Evolutionary conservation across 2,329 filamentous ascomycete genomes (phyloP).

Genomic region (Neophaeococcomyces aloes): DNA sequence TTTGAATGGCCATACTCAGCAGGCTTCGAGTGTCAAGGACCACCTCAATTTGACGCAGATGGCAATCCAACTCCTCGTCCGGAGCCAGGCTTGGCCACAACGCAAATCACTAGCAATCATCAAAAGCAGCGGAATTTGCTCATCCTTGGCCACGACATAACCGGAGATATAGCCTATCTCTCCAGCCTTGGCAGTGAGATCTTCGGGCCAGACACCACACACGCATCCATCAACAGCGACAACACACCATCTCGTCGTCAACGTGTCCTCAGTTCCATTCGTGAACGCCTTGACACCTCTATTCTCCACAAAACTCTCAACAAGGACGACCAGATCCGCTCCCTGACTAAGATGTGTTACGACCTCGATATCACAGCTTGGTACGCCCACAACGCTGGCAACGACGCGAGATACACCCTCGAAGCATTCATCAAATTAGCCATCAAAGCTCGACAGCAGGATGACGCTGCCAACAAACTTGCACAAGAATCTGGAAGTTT

Average conservation of each 20-base stretch:
- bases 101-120: conserved; percentile 9
- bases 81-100: conserved; percentile 1
- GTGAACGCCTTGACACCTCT: conserved; percentile 63
- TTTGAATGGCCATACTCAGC: conserved; percentile 48
- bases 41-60: conserved; percentile 7
- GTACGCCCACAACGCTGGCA: conserved; percentile 76
- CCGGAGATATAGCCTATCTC: conserved; percentile 59
- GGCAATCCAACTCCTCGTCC: not conserved
- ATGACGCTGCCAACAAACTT: conserved; percentile 8
- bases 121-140: conserved; percentile 49
- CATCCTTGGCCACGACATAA: conserved; percentile 67
- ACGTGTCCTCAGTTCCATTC: conserved; percentile 38
- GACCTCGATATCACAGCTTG: conserved; percentile 53
- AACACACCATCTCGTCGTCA: conserved; percentile 56
- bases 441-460: conserved; percentile 27
- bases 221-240: conserved; percentile 49
- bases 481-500: too few relatives aligned
- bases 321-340: conserved; percentile 42
- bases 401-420: conserved; percentile 73
- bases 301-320: conserved; percentile 47
- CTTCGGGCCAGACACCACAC: conserved; percentile 29
- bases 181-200: conserved; percentile 51
- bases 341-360: conserved; percentile 51
- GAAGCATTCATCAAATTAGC: conserved; percentile 59
- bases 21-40: conserved; percentile 17